Evolutionary conservation across 495 filamentous ascomycete species (phyloP).

Genomic region (Cercophora scortea): DNA sequence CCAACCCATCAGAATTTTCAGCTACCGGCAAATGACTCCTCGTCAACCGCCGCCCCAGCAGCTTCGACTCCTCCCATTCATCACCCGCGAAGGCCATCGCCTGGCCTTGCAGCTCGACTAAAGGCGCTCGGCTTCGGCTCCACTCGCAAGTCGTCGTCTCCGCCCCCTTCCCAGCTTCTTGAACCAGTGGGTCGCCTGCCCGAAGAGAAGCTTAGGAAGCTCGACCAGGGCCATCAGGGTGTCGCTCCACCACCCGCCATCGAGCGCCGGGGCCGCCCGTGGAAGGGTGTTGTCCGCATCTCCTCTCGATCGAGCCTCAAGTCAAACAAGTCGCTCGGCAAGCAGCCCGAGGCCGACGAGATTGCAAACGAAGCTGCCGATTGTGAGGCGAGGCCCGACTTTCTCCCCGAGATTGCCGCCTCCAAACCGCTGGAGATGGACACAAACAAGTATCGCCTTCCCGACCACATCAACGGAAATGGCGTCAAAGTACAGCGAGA

Average conservation of each 20-base stretch:
- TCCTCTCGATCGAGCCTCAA: conserved; percentile 27
- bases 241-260: conserved; percentile 44
- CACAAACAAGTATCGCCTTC: conserved; percentile 56
- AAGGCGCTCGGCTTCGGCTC: conserved; percentile 58
- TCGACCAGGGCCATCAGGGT: conserved; percentile 52
- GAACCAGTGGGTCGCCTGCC: conserved; percentile 63
- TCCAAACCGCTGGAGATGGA: conserved; percentile 45
- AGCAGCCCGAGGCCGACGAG: conserved; percentile 12
- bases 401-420: conserved; percentile 36
- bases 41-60: conserved; percentile 8
- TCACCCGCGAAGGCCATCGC: conserved; percentile 51
- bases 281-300: conserved; percentile 47
- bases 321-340: conserved; percentile 14
- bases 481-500: conserved; percentile 50
- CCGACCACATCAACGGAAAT: conserved; percentile 52
- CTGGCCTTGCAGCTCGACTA: conserved; percentile 69
- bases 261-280: conserved; percentile 54
- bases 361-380: conserved; percentile 1
- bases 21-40: conserved; percentile 7
- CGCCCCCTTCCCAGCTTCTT: conserved; percentile 24
- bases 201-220: conserved; percentile 60
- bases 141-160: conserved; percentile 30
- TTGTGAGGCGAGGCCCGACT: conserved; percentile 15
- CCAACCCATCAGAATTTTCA: conserved; percentile 6
- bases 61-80: conserved; percentile 16